Evolutionary conservation across 2,329 filamentous ascomycete species (phyloP), one percentile per base, ranked within the genome.

Genomic region (Huntiella savannae): DNA sequence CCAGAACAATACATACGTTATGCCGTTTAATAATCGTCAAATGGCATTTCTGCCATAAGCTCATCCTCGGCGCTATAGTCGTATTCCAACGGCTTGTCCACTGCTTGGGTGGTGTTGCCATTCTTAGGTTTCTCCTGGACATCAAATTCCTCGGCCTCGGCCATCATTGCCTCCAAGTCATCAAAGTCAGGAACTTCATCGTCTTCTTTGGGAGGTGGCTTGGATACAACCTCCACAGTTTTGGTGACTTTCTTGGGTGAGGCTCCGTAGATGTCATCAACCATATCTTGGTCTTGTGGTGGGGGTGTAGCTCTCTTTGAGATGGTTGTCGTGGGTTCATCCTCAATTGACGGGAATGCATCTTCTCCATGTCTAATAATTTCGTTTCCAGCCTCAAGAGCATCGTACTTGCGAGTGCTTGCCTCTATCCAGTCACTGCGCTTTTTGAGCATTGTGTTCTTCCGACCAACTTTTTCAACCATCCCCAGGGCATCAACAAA

Each of bases 401-500:
- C 57, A 0, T 59, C 58, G 10, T 56, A 52, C 0, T 59, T 52
- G 40, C 63, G 71, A 0, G 76, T 74, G 6, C 71, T 67, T 58
- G 92, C 82, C 48, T 88, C 74, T 53, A 96, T 88, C 82, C 85
- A 93, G 52, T 82, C 77, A 58, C 74, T 75, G 50, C 88, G 71
- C 63, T 79, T 80, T 32, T 75, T 71, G 52, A 82, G 74, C 58
- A 96, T 71, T 11, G 70, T 68, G 58, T 82, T 87, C 55, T 80
- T 84, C 61, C 95, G 91, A 1, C 91, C 91, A 1, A 85, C 69
- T 62, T 93, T 95, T 60, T 98, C 91, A 2, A 96, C 83, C 67
- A 96, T 94, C 35, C 71, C 66, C 5, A 96, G 66, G 2, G 82
- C 91, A 56, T 98, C 91, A 41, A 82, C 73, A 56, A 98, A 98